phyloP scores from a whole-genome alignment of 345 rosid species.

The Clarkia xantiana region DNA sequence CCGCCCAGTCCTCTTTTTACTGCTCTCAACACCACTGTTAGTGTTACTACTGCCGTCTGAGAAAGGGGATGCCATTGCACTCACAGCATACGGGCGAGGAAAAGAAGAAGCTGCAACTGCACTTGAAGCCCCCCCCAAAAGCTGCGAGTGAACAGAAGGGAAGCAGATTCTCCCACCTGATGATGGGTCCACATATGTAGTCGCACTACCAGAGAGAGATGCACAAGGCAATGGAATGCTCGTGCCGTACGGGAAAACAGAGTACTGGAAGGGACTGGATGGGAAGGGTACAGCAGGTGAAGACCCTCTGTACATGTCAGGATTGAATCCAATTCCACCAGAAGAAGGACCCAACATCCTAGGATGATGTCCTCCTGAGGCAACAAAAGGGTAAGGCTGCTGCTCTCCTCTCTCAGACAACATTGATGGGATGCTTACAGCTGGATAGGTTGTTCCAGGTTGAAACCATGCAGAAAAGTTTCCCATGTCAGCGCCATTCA shows the following conservation, averaged over 20 bases:
- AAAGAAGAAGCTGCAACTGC: conserved; percentile 42
- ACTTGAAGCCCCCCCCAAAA: conserved; percentile 41
- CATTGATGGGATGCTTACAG: conserved; percentile 41
- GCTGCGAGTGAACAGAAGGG: conserved; percentile 51
- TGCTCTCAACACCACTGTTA: conserved; percentile 26
- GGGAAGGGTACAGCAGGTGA: conserved; percentile 66
- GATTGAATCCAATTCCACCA: conserved; percentile 34
- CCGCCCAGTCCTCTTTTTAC: conserved; percentile 48
- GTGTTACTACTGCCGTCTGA: conserved; percentile 42
- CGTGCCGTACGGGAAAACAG: conserved; percentile 45
- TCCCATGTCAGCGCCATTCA: conserved; percentile 36
- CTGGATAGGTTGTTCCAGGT: conserved; percentile 35
- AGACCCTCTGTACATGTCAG: conserved; percentile 60
- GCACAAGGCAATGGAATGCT: conserved; percentile 47
- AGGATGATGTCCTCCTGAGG: conserved; percentile 43
- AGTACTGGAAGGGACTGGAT: conserved; percentile 56
- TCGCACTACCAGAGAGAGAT: conserved; percentile 52
- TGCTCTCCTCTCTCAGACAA: conserved; percentile 60
- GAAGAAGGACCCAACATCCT: conserved; percentile 51
- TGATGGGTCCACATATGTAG: conserved; percentile 54
- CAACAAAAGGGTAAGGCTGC: conserved; percentile 35
- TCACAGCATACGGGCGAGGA: conserved; percentile 46
- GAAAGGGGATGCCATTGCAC: conserved; percentile 11
- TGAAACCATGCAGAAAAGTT: conserved; percentile 44
- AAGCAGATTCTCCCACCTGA: conserved; percentile 49